phyloP scores from a whole-genome alignment of 164 flowering plant species.

The Magnolia kwangsiensis region DNA sequence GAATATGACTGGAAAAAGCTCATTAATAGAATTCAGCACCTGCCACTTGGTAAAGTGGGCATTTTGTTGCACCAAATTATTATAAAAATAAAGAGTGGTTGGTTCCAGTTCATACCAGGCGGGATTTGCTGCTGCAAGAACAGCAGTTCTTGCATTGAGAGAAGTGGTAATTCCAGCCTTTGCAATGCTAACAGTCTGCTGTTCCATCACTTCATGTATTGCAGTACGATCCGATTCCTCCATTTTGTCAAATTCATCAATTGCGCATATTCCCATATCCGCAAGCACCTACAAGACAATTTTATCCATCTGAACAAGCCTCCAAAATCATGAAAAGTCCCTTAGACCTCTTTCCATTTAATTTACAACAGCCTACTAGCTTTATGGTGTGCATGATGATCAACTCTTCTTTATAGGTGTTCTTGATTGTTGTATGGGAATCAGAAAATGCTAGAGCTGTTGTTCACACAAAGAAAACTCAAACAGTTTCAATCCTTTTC shows the following conservation, averaged over 20 bases:
- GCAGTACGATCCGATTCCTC: conserved; percentile 97
- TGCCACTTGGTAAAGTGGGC: not conserved
- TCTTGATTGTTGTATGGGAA: not conserved
- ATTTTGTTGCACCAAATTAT: not conserved
- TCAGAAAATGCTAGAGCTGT: too few species aligned
- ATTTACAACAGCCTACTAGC: not conserved
- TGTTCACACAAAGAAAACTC: too few species aligned
- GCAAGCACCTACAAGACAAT: conserved; percentile 73
- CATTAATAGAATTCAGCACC: not conserved
- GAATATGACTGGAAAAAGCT: not conserved
- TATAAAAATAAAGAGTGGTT: not conserved
- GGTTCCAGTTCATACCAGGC: conserved; percentile 60
- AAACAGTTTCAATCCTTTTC: too few species aligned
- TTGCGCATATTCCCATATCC: conserved; percentile 99
- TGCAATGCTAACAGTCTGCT: conserved; percentile 98
- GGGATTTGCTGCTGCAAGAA: conserved; percentile 99
- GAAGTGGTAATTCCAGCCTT: conserved; percentile 99
- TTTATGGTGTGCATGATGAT: too few species aligned
- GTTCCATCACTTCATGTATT: conserved; percentile 99
- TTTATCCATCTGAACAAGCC: not conserved
- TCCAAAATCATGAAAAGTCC: not conserved
- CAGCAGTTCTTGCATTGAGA: conserved; percentile 93
- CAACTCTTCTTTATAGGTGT: not conserved
- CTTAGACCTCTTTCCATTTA: not conserved
- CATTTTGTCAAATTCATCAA: conserved; percentile 99